Evolutionary conservation across 805 yeast genomes (phyloP), one percentile per base, ranked within the genome.

Genomic region (Candida nanaspora): DNA sequence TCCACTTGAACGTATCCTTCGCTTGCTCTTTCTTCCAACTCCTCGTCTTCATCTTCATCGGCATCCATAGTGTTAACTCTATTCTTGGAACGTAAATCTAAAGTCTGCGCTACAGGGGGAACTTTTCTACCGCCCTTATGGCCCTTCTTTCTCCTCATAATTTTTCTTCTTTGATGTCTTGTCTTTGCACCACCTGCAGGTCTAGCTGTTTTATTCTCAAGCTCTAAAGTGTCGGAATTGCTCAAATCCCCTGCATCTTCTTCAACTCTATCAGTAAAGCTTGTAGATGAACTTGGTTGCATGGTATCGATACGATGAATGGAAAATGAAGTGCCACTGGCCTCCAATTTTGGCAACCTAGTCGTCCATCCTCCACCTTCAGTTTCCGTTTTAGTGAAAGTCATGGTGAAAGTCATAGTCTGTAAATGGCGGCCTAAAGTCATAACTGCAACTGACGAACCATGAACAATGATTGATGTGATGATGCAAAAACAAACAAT

Each of bases 321-420:
- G 2, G 96, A 86, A 50, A 85, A 79, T 1, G 93, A 78, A 23
- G 89, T 74, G 7, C 88, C 84, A 13, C 69, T 65, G 41, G 74
- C 76, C 40, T 83, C 93, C 57, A 86, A 66, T 33, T 82, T 76
- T 26, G 95, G 96, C 50, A 91, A 71, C 60, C 96, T 79, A 40
- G 80, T 73, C 68, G 89, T 77, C 96, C 97, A 85, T 23, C 83
- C 68, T 34, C 18, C 74, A 72, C 48, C 72, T 66, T 32, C 70
- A 63, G 58, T 67, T 61, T 79, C 81, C 20, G 76, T 78, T 22
- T 78, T 76, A 18, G 96, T 87, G 57, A 86, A 82, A 0, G 97
- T 78, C 82, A 89, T 85, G 1, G 96, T 85, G 52, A 91, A 77
- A 2, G 96, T 86, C 81, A 93, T 85, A 39, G 95, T 82, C 65